These are phyloP conservation scores for Eutrema japonicum DNA, from an alignment of 345 rosid genomes.

Conservation along the genomic window DNA sequence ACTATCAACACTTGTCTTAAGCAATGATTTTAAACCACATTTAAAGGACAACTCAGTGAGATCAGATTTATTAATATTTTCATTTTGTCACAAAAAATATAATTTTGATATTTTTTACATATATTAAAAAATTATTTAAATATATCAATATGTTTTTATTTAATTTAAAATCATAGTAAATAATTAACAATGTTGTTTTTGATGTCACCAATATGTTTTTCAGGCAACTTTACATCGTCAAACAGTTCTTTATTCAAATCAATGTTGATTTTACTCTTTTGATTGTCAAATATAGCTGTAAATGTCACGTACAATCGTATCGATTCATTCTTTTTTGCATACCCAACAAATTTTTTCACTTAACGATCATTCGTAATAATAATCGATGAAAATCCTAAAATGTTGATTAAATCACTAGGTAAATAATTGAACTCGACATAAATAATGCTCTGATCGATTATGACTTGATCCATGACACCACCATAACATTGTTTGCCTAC, in stretches of 20 bases:
- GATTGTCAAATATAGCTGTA: too few species aligned
- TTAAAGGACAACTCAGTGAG: background rate
- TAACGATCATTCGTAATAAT: background rate
- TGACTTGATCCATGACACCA: too few species aligned
- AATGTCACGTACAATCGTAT: too few species aligned
- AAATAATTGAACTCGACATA: background rate
- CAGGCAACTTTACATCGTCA: too few species aligned
- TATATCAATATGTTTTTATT: background rate
- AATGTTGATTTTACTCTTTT: too few species aligned
- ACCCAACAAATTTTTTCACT: background rate
- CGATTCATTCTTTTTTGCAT: background rate
- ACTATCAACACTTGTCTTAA: slow-evolving; percentile 16
- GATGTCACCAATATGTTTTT: too few species aligned
- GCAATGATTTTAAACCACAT: background rate
- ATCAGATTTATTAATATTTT: background rate
- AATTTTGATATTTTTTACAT: background rate
- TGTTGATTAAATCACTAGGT: background rate
- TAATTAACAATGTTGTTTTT: too few species aligned
- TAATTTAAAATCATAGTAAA: background rate
- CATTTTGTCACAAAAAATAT: background rate
- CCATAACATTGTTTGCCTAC: too few species aligned
- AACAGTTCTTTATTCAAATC: too few species aligned
- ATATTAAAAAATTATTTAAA: background rate
- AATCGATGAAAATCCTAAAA: background rate
- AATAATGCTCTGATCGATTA: background rate